Evolutionary conservation across 2,329 filamentous ascomycete genomes (phyloP).

Genomic region (Pleoardoris graminearum): DNA sequence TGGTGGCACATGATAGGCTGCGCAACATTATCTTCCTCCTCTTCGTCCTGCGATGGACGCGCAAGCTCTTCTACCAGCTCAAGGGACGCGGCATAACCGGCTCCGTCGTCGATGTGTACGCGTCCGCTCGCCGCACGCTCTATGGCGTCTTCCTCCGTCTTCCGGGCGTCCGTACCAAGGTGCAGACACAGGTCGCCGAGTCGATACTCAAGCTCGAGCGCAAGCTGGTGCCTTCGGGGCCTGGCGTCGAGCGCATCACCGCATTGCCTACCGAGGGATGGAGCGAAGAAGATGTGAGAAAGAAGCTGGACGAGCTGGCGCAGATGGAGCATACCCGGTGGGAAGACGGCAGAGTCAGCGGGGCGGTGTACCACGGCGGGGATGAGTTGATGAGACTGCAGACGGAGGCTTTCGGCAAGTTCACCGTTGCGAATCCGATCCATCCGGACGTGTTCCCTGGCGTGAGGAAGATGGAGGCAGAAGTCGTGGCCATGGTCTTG

Average conservation of each 20-base stretch:
- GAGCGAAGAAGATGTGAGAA: slow-evolving; percentile 74
- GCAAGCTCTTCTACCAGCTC: slow-evolving; percentile 79
- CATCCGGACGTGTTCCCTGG: slow-evolving; percentile 98
- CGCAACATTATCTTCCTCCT: slow-evolving; percentile 88
- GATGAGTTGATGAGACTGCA: slow-evolving; percentile 80
- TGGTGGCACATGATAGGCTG: slow-evolving; percentile 56
- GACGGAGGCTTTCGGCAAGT: slow-evolving; percentile 89
- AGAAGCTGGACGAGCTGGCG: slow-evolving; percentile 77
- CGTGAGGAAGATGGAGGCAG: slow-evolving; percentile 98
- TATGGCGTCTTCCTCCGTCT: slow-evolving; percentile 86
- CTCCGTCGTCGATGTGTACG: slow-evolving; percentile 74
- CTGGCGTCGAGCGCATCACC: slow-evolving; percentile 72
- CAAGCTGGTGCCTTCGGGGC: slow-evolving; percentile 77
- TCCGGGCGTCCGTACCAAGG: slow-evolving; percentile 83
- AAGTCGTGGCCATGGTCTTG: slow-evolving; percentile 92
- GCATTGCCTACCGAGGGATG: slow-evolving; percentile 82
- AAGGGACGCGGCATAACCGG: slow-evolving; percentile 87
- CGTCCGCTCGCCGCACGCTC: slow-evolving; percentile 68
- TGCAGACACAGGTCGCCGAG: slow-evolving; percentile 81
- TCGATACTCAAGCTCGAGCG: slow-evolving; percentile 77
- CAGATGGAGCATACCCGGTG: slow-evolving; percentile 92
- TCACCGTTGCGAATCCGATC: slow-evolving; percentile 94
- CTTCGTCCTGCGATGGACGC: slow-evolving; percentile 82
- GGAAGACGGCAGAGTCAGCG: slow-evolving; percentile 94
- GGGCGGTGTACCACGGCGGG: slow-evolving; percentile 95